Conservation (phyloP, 441 rosid genomes). For the Croton laevigatus region DNA sequence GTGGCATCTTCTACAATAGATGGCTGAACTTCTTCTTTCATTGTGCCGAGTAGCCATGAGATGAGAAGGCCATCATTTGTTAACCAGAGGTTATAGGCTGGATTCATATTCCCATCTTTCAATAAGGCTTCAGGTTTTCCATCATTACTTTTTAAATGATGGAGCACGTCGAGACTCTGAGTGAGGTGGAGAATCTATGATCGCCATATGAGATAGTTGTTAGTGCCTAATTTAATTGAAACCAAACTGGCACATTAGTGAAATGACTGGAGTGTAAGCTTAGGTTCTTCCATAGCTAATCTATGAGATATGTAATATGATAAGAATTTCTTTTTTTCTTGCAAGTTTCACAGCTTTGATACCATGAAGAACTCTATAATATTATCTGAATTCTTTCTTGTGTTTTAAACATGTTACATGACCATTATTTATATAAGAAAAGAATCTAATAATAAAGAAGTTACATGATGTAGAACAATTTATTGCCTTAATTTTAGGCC, state of each 20-base stretch:
- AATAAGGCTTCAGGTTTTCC: not conserved
- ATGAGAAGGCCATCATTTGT: not conserved
- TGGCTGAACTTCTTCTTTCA: not conserved
- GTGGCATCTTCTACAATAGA: not conserved
- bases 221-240: not conserved
- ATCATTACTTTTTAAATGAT: not conserved
- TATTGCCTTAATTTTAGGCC: no score
- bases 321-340: not conserved
- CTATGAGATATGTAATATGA: not conserved
- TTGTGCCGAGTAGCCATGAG: not conserved
- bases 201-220: not conserved
- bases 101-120: not conserved
- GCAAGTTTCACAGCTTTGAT: not conserved
- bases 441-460: no score
- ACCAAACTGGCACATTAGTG: slow-evolving; percentile 2
- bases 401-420: no score
- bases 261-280: slow-evolving; percentile 10
- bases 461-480: no score
- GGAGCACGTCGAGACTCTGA: not conserved
- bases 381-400: no score
- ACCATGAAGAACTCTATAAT: slow-evolving; percentile 14
- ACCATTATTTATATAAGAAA: no score
- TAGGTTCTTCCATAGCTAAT: slow-evolving; percentile 5
- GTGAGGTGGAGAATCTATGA: not conserved
- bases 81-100: not conserved